Evolutionary conservation across 208 protist species (phyloP).

Genomic region (Crithidia acanthocephali): DNA sequence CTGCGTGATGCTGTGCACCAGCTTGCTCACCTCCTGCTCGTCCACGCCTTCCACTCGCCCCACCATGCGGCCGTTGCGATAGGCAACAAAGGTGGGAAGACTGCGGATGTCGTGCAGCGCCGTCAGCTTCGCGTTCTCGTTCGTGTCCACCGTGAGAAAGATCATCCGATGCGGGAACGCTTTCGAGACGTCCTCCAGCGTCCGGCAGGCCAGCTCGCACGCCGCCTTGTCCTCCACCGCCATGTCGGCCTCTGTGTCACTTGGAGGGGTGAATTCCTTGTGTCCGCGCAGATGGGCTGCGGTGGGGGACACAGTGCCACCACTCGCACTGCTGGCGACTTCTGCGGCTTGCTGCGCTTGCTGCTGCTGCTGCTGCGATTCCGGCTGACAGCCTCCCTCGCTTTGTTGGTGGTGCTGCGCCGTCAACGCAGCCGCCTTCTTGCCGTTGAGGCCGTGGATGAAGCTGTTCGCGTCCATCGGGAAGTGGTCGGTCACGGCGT

Average conservation of each 20-base stretch:
- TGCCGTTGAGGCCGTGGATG: background rate
- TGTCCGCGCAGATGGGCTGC: no score
- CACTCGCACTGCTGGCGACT: no score
- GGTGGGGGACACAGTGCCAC: no score
- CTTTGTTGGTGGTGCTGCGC: no score
- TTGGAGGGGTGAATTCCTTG: background rate
- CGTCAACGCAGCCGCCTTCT: background rate
- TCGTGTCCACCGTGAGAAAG: conserved; percentile 82
- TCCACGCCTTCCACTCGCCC: conserved; percentile 72
- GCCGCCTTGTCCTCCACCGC: conserved; percentile 23
- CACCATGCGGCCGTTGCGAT: conserved; percentile 68
- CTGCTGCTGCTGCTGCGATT: background rate
- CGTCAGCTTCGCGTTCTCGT: conserved; percentile 66
- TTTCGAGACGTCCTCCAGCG: conserved; percentile 26
- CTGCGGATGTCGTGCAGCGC: conserved; percentile 87
- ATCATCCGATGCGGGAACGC: conserved; percentile 22
- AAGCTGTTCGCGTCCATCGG: conserved; percentile 5
- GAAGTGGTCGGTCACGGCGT: conserved; percentile 33
- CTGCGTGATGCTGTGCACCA: conserved; percentile 39
- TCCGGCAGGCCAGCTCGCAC: conserved; percentile 29
- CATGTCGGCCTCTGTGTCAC: conserved; percentile 16
- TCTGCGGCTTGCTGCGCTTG: no score
- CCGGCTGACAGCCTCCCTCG: background rate
- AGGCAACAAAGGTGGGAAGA: conserved; percentile 87
- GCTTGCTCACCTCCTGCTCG: conserved; percentile 57